These are phyloP conservation scores for Porcisia hertigi DNA, from an alignment of 208 protist genomes.

Conservation along the genomic window DNA sequence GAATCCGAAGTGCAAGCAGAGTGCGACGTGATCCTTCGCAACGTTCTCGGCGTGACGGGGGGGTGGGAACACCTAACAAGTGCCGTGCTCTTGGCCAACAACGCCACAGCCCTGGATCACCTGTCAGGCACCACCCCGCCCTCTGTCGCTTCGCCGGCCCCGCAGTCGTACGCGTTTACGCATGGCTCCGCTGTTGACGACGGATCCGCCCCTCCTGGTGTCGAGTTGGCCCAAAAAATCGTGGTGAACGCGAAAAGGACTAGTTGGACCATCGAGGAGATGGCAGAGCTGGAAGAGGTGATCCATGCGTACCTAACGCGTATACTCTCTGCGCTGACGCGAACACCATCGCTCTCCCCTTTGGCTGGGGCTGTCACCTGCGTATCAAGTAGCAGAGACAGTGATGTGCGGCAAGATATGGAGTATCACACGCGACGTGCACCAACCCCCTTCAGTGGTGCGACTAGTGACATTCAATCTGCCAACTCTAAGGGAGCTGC, in stretches of 20 bases:
- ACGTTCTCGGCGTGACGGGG: slow-evolving; percentile 46
- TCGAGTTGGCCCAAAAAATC: neutral
- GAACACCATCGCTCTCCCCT: neutral
- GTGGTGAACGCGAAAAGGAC: neutral
- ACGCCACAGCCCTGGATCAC: neutral
- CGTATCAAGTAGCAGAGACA: neutral
- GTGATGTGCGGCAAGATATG: neutral
- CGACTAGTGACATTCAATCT: neutral
- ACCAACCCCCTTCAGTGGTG: neutral
- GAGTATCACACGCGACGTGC: neutral
- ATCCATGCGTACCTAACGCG: neutral
- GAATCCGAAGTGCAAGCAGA: slow-evolving; percentile 34
- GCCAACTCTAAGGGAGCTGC: neutral
- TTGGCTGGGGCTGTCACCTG: neutral
- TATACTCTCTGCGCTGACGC: neutral
- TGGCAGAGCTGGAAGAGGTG: slow-evolving; percentile 19
- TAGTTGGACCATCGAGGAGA: slow-evolving; percentile 2
- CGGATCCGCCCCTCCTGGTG: neutral
- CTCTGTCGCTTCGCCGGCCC: neutral
- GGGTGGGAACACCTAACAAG: slow-evolving; percentile 44
- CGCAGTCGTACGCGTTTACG: neutral
- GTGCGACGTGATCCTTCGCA: slow-evolving; percentile 57
- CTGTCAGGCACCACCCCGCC: neutral
- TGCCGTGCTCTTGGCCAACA: neutral
- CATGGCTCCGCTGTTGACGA: neutral